These are phyloP conservation scores for Diaporthe aspalathi DNA, from an alignment of 2,329 filamentous ascomycete genomes.

Conservation along the genomic window DNA sequence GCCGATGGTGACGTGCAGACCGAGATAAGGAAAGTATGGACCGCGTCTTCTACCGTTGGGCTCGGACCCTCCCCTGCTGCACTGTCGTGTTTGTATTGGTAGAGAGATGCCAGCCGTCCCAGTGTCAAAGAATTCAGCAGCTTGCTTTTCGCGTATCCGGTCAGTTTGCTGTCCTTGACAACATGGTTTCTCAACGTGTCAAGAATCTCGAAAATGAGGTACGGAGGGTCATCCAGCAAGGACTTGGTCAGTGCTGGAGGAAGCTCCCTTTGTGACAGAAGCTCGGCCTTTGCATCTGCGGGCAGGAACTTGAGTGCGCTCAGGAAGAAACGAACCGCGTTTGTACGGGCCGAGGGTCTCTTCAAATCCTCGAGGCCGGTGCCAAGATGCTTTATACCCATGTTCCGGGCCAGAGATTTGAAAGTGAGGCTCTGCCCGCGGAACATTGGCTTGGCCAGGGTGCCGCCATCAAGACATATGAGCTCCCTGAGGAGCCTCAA, in stretches of 20 bases:
- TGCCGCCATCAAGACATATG: slow-evolving; percentile 87
- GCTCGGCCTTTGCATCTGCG: slow-evolving; percentile 80
- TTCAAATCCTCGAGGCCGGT: slow-evolving; percentile 72
- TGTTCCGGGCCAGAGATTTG: slow-evolving; percentile 81
- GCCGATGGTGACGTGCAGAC: slow-evolving; percentile 79
- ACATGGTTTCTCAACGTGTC: slow-evolving; percentile 76
- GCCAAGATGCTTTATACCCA: slow-evolving; percentile 74
- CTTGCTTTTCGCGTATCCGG: slow-evolving; percentile 78
- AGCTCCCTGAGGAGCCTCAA: slow-evolving; percentile 87
- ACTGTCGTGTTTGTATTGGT: slow-evolving; percentile 68
- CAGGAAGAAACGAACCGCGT: slow-evolving; percentile 84
- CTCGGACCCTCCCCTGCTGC: slow-evolving; percentile 52
- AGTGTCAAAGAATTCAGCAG: slow-evolving; percentile 82
- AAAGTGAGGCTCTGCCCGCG: slow-evolving; percentile 82
- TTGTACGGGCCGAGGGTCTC: slow-evolving; percentile 83
- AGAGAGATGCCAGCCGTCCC: slow-evolving; percentile 77
- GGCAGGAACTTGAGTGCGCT: slow-evolving; percentile 83
- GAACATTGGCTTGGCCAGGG: slow-evolving; percentile 81
- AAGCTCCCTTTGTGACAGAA: slow-evolving; percentile 81
- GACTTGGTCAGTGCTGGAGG: slow-evolving; percentile 79
- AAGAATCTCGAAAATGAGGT: slow-evolving; percentile 80
- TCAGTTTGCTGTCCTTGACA: slow-evolving; percentile 78
- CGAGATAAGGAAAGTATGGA: slow-evolving; percentile 79
- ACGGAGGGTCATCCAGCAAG: slow-evolving; percentile 81
- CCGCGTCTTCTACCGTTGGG: slow-evolving; percentile 70